phyloP scores from a whole-genome alignment of 129 eudicot species.

The Erigeron canadensis region DNA sequence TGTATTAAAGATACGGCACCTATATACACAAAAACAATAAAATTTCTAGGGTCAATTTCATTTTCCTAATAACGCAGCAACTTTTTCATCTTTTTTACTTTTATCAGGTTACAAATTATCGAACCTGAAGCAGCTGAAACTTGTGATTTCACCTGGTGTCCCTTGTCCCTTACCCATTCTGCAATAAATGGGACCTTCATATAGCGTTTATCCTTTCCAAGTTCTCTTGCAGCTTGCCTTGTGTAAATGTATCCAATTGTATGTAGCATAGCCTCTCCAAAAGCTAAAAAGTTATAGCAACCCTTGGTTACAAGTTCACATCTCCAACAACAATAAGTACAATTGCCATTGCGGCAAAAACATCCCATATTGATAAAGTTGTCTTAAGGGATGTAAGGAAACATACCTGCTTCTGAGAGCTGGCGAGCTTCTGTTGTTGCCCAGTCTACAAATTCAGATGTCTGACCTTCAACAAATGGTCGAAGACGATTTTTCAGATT shows the following conservation, averaged over 20 bases:
- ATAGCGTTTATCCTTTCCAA: slow-evolving; percentile 76
- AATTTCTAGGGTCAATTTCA: neutral
- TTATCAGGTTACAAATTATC: slow-evolving; percentile 9
- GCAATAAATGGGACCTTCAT: slow-evolving; percentile 89
- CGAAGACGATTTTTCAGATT: slow-evolving; percentile 67
- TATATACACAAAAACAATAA: slow-evolving; percentile 26
- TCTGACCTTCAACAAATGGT: slow-evolving; percentile 62
- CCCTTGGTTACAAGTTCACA: neutral
- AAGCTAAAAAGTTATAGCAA: slow-evolving; percentile 47
- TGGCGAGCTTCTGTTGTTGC: slow-evolving; percentile 72
- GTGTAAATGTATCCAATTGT: slow-evolving; percentile 86
- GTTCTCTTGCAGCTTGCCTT: slow-evolving; percentile 80
- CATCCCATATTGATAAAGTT: neutral
- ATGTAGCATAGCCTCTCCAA: slow-evolving; percentile 92
- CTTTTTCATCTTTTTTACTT: neutral
- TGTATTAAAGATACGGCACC: slow-evolving; percentile 75
- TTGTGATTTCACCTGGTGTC: slow-evolving; percentile 79
- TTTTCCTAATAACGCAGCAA: neutral
- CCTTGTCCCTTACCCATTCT: slow-evolving; percentile 93
- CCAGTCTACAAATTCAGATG: slow-evolving; percentile 63
- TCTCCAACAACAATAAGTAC: neutral
- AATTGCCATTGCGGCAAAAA: neutral
- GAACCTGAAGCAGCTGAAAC: slow-evolving; percentile 88
- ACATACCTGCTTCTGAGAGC: slow-evolving; percentile 82
- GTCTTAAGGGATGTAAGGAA: slow-evolving; percentile 4